Percentiles rank a stretch among this genome's conserved stretches.
Evolutionary conservation across 805 yeast species (phyloP).

Genomic region (Kregervanrija pseudodelftensis): DNA sequence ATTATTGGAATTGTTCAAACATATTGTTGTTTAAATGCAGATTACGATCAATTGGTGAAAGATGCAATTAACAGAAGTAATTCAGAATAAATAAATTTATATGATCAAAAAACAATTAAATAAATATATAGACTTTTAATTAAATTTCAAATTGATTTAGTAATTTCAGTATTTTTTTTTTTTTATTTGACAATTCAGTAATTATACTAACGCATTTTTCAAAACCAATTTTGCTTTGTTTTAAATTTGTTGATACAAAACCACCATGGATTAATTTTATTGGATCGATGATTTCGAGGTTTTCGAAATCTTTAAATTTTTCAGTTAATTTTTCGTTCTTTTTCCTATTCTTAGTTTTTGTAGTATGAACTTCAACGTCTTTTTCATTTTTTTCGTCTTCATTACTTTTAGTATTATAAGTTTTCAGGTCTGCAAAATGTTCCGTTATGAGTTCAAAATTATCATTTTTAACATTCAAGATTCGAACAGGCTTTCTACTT

Average conservation of each 20-base stretch:
- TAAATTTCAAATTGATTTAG: conserved; percentile 2
- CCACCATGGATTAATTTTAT: conserved; percentile 23
- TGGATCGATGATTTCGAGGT: conserved; percentile 12
- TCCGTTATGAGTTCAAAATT: background rate
- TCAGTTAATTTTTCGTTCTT: background rate
- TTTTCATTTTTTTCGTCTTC: conserved; percentile 1
- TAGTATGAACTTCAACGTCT: background rate
- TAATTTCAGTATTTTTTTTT: conserved; percentile 4
- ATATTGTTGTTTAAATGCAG: conserved; percentile 39
- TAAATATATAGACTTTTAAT: background rate
- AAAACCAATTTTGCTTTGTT: conserved; percentile 14
- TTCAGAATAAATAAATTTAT: conserved; percentile 13
- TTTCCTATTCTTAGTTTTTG: background rate
- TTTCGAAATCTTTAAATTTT: background rate
- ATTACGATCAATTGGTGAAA: conserved; percentile 43
- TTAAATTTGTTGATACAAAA: conserved; percentile 15
- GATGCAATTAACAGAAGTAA: conserved; percentile 33
- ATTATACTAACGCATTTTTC: conserved; percentile 6
- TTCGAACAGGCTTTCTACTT: conserved; percentile 2
- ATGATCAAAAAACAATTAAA: background rate
- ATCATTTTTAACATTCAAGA: background rate
- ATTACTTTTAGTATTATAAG: background rate
- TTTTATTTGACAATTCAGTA: conserved; percentile 10
- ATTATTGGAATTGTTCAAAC: conserved; percentile 45
- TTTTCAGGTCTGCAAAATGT: background rate